Evolutionary conservation across 345 rosid species (phyloP).

Genomic region (sweet orange (Citrus sinensis)): DVS_A1.0 CM039165.1:10177001-10177500

Average conservation of each 20-base stretch:
- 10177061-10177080: constrained; percentile 23
- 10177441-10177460: neutral
- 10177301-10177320: constrained; percentile 56
- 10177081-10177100: constrained; percentile 29
- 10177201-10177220: constrained; percentile 42
- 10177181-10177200: constrained; percentile 86
- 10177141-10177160: constrained; percentile 63
- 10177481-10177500: neutral
- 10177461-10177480: neutral
- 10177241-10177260: constrained; percentile 84
- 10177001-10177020: neutral
- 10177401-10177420: neutral
- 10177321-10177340: constrained; percentile 63
- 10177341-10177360: constrained; percentile 69
- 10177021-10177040: neutral
- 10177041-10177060: constrained; percentile 14
- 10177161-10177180: constrained; percentile 81
- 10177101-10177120: constrained; percentile 35
- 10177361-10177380: neutral
- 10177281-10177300: constrained; percentile 82
- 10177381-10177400: neutral
- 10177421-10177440: neutral
- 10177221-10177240: constrained; percentile 82
- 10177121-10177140: constrained; percentile 34
- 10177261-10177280: constrained; percentile 57